phyloP scores from a whole-genome alignment of 2,329 filamentous ascomycete genomes.

The Diaporthe citri region DNA sequence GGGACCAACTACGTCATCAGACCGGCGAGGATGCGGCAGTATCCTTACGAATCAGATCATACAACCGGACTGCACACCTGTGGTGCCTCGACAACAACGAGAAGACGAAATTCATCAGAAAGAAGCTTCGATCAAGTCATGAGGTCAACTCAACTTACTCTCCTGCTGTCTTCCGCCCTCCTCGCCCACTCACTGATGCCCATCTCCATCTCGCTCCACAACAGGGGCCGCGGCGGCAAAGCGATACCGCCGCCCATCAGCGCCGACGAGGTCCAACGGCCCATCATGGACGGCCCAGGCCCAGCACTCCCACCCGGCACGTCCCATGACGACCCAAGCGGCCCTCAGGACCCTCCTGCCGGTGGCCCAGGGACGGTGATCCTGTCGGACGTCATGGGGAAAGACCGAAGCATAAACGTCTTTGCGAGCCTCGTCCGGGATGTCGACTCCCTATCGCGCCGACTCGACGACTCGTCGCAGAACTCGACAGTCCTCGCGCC shows the following conservation, averaged over 20 bases:
- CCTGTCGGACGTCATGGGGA: constrained; percentile 87
- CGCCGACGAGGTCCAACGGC: constrained; percentile 45
- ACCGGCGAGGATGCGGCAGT: background rate
- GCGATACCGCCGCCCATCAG: constrained; percentile 44
- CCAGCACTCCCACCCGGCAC: constrained; percentile 45
- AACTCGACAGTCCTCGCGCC: constrained; percentile 92
- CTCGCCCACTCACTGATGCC: constrained; percentile 28
- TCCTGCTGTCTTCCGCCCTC: constrained; percentile 27
- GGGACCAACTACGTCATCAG: constrained; percentile 29
- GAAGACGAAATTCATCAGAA: background rate
- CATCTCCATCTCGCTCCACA: constrained; percentile 18
- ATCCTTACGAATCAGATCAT: background rate
- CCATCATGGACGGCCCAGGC: constrained; percentile 50
- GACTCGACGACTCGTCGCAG: constrained; percentile 73
- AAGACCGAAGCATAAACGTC: constrained; percentile 82
- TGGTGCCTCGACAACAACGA: background rate
- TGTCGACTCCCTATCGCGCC: constrained; percentile 74
- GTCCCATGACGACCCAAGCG: constrained; percentile 36
- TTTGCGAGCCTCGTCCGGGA: constrained; percentile 87
- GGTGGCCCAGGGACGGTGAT: constrained; percentile 66
- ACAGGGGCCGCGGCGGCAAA: constrained; percentile 29
- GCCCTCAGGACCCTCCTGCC: constrained; percentile 44
- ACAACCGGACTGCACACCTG: no score
- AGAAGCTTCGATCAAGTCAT: background rate
- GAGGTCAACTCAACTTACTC: constrained; percentile 4